Conservation (phyloP, 2,329 filamentous ascomycete genomes). For the Colletotrichum tabaci region DNA sequence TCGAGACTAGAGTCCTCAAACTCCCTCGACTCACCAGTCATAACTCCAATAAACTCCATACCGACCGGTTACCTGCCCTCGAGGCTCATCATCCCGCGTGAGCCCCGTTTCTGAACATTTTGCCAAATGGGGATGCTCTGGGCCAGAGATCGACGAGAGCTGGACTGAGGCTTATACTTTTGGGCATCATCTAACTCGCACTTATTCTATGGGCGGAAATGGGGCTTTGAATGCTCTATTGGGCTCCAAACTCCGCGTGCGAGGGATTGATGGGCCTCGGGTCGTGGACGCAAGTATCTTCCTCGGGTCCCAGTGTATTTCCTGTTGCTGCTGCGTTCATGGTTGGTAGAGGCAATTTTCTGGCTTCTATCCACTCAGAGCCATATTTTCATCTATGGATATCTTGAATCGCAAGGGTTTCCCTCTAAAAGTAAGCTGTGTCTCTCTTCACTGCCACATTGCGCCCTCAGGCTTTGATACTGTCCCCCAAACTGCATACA, state of each 20-base stretch:
- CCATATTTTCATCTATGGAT: no score
- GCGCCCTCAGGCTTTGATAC: no score
- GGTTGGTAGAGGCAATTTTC: slow-evolving; percentile 52
- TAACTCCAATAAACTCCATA: slow-evolving; percentile 41
- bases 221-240: slow-evolving; percentile 69
- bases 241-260: slow-evolving; percentile 70
- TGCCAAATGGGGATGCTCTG: slow-evolving; percentile 44
- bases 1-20: slow-evolving; percentile 13
- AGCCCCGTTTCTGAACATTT: slow-evolving; percentile 42
- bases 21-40: slow-evolving; percentile 25
- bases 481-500: no score
- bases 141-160: slow-evolving; percentile 60
- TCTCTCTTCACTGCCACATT: no score
- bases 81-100: slow-evolving; percentile 43
- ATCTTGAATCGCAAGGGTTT: neutral
- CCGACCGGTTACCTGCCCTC: slow-evolving; percentile 48
- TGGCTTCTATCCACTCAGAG: neutral
- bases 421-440: neutral
- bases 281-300: slow-evolving; percentile 75
- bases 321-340: slow-evolving; percentile 69
- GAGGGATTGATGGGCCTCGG: slow-evolving; percentile 68
- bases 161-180: slow-evolving; percentile 61
- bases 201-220: slow-evolving; percentile 69
- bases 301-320: slow-evolving; percentile 62
- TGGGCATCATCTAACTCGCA: slow-evolving; percentile 71